These are phyloP conservation scores for Scheffersomyces amazonensis DNA, from an alignment of 805 yeast genomes.

Conservation along the genomic window DNA sequence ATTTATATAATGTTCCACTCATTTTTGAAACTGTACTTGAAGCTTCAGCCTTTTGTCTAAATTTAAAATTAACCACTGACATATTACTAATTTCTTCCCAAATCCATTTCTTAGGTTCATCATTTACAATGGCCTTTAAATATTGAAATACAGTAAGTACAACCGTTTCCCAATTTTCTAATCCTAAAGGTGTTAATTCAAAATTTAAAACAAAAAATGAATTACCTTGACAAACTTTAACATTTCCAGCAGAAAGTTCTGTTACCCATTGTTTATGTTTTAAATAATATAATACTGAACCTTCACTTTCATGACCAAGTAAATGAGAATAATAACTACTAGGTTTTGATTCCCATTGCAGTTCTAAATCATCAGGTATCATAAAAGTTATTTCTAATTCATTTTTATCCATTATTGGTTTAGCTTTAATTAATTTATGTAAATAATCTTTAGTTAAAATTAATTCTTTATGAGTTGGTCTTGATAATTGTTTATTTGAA, in stretches of 20 bases:
- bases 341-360: constrained; percentile 65
- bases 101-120: constrained; percentile 74
- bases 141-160: constrained; percentile 66
- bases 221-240: constrained; percentile 62
- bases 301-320: constrained; percentile 90
- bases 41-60: constrained; percentile 73
- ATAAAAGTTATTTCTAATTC: constrained; percentile 64
- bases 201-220: constrained; percentile 67
- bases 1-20: constrained; percentile 59
- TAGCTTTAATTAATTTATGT: constrained; percentile 57
- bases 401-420: constrained; percentile 80
- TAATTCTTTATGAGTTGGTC: constrained; percentile 43
- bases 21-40: constrained; percentile 68
- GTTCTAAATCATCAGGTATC: constrained; percentile 69
- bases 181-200: constrained; percentile 75
- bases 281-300: constrained; percentile 71
- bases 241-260: constrained; percentile 70
- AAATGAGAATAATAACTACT: constrained; percentile 72
- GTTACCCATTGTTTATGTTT: constrained; percentile 78
- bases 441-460: constrained; percentile 52
- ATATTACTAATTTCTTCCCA: constrained; percentile 73
- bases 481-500: constrained; percentile 45
- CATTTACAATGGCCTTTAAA: constrained; percentile 52
- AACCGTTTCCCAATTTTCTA: constrained; percentile 60
- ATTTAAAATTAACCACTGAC: constrained; percentile 69